Percentiles rank a stretch among this genome's conserved stretches.
Evolutionary conservation across 768 basidiomycete genomes (phyloP).

Genomic region (Cystofilobasidium bisporidii): DNA sequence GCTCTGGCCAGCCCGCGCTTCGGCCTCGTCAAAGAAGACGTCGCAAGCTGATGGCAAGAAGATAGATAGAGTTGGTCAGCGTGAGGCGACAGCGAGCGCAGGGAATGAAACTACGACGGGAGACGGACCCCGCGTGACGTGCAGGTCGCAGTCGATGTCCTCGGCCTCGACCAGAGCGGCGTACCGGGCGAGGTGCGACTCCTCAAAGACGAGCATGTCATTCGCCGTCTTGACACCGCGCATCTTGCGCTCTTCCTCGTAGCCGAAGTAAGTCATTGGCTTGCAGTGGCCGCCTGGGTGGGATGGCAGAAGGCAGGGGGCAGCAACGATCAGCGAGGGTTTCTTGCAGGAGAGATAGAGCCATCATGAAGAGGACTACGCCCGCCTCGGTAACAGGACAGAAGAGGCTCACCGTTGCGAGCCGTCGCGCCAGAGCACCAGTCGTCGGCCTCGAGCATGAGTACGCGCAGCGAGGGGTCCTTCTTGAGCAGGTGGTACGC

Average conservation of each 20-base stretch:
- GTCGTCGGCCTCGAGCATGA: constrained; percentile 18
- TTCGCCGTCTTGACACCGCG: background rate
- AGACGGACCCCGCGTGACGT: constrained; percentile 3
- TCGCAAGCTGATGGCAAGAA: background rate
- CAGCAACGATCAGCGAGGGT: no score
- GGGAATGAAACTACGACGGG: background rate
- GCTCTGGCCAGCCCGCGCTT: background rate
- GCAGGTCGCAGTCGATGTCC: constrained; percentile 5
- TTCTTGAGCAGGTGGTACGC: constrained; percentile 28
- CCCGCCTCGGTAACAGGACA: no score
- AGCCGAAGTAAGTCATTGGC: constrained; percentile 1
- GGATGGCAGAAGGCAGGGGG: background rate
- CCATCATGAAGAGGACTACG: no score
- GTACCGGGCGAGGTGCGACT: constrained; percentile 5
- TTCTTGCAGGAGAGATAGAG: background rate
- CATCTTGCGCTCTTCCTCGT: background rate
- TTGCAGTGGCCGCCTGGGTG: constrained; percentile 4
- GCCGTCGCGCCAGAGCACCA: constrained; percentile 9
- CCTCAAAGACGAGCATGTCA: constrained; percentile 1
- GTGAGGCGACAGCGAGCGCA: no score
- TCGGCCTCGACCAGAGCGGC: constrained; percentile 4
- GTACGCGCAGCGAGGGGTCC: background rate
- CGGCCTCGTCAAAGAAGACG: background rate
- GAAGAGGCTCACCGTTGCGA: constrained; percentile 14
- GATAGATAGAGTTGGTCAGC: no score